Evolutionary conservation across 345 rosid genomes (phyloP).

Genomic region (Eutrema heterophyllum): DNA sequence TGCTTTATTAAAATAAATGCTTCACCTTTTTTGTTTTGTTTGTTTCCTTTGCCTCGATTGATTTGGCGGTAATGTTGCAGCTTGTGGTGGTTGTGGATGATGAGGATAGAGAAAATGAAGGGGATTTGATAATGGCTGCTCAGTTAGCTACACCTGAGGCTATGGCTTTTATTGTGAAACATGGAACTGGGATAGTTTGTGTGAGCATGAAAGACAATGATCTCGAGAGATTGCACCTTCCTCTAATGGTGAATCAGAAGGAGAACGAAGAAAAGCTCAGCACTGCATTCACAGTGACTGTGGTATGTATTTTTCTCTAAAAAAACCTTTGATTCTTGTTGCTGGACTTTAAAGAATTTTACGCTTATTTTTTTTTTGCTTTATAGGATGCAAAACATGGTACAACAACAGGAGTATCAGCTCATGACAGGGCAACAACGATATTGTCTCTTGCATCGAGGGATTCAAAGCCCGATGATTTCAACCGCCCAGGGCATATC

Average conservation of each 20-base stretch:
- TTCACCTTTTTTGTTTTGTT: background rate
- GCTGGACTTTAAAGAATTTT: background rate
- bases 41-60: background rate
- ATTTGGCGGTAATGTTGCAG: conserved; percentile 40
- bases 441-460: conserved; percentile 67
- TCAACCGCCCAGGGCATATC: conserved; percentile 87
- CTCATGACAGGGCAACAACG: conserved; percentile 79
- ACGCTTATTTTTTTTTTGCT: background rate
- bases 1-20: background rate
- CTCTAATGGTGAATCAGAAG: conserved; percentile 74
- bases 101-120: conserved; percentile 95
- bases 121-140: conserved; percentile 91
- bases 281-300: conserved; percentile 90
- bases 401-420: conserved; percentile 91
- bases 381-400: conserved; percentile 87
- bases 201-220: conserved; percentile 80
- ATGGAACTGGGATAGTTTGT: conserved; percentile 87
- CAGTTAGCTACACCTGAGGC: conserved; percentile 80
- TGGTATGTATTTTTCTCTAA: conserved; percentile 45
- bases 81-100: conserved; percentile 89
- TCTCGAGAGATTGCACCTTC: conserved; percentile 77
- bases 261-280: conserved; percentile 82
- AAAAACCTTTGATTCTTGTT: background rate
- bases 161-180: conserved; percentile 94
- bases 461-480: conserved; percentile 79